Base-by-base conservation (phyloP, 1,284 basidiomycete genomes). In the Ustilago shanxiensis region DNA sequence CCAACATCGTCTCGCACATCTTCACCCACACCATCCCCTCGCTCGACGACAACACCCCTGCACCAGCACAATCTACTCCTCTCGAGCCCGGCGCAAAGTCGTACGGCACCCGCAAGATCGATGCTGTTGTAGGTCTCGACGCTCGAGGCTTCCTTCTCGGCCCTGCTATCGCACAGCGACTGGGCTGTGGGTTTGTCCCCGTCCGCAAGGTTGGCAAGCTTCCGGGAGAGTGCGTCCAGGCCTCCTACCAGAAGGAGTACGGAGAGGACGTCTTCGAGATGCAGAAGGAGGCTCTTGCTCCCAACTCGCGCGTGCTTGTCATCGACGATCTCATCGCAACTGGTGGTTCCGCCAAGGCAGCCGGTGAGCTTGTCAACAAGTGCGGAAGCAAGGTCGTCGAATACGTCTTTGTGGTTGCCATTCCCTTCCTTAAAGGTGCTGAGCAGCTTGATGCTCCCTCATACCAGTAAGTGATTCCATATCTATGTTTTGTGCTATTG, bases 281-380 rank as follows among this genome's bases (percentile, higher is more conserved):
- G 91, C 97, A 99, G 87, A 89, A 90, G 45, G 93, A 92, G 65
- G 92, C 93, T 2, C 93, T 99, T 83, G 89, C 91, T 1, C 55
- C 77, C 35, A 94, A 94, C 35, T 92, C 96, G 85, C 93, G 89
- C 64, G 94, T 95, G 31, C 87, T 99, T 45, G 89, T 99, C 53
- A 89, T 99, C 33, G 97, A 99, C 87, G 97, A 99, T 87, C 89
- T 99, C 41, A 95, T 99, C 75, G 97, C 97, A 0, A 99, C 97
- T 49, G 94, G 95, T 71, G 97, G 97, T 8, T 98, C 95, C 18
- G 97, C 97, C 3, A 91, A 91, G 76, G 95, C 95, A 1, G 95
- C 97, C 10, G 95, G 95, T 60, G 91, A 97, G 79, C 92, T 99
- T 28, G 91, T 99, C 68, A 88, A 90, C 33, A 91, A 93, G 87